Percentiles rank a stretch among this genome's conserved stretches.
These are phyloP conservation scores for Entomortierella lignicola DNA, from an alignment of 192 early-diverging fungal species.

Conservation along the genomic window DNA sequence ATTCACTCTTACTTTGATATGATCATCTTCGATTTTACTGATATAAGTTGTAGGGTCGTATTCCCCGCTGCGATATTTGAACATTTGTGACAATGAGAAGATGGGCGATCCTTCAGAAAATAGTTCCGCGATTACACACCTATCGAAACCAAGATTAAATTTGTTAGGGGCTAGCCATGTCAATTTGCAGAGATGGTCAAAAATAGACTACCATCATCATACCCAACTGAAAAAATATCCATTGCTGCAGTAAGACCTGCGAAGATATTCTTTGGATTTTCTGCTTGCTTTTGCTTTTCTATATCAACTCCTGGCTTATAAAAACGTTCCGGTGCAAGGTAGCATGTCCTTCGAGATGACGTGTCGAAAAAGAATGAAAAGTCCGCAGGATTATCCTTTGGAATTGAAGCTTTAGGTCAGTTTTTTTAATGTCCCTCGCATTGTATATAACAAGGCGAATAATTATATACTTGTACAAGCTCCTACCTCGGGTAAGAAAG, in stretches of 20 bases:
- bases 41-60: constrained; percentile 77
- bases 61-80: constrained; percentile 87
- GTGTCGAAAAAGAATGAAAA: constrained; percentile 98
- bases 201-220: background rate
- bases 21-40: constrained; percentile 84
- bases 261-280: constrained; percentile 34
- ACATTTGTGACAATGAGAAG: constrained; percentile 91
- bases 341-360: constrained; percentile 88
- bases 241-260: constrained; percentile 79
- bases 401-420: background rate
- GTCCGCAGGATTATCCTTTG: constrained; percentile 91
- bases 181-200: background rate
- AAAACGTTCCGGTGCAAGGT: constrained; percentile 96
- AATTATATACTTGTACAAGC: background rate
- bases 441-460: too few relatives aligned
- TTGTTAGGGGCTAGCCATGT: background rate
- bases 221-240: constrained; percentile 97
- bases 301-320: constrained; percentile 78
- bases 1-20: constrained; percentile 69
- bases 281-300: constrained; percentile 53
- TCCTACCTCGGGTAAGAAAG: constrained; percentile 86
- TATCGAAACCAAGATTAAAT: constrained; percentile 6
- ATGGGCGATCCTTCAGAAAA: constrained; percentile 93
- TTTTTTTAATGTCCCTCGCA: background rate
- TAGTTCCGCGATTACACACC: constrained; percentile 91